Evolutionary conservation across 2,329 filamentous ascomycete genomes (phyloP).

Genomic region (Tolypocladium sp.): DNA sequence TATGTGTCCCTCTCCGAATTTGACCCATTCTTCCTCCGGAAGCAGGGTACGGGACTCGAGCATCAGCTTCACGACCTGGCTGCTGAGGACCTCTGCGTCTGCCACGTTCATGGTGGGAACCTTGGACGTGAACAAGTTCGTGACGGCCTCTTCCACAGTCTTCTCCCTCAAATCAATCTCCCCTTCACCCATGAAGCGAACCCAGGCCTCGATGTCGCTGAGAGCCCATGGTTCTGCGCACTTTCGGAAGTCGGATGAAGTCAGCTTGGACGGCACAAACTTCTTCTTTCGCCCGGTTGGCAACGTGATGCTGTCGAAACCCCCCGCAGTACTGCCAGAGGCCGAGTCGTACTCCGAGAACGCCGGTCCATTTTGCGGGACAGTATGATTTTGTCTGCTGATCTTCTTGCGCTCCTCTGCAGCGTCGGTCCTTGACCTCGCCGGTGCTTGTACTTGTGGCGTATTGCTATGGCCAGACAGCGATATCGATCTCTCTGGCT

Average conservation of each 20-base stretch:
- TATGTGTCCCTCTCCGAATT: constrained; percentile 71
- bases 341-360: constrained; percentile 50
- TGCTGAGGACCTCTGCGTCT: constrained; percentile 81
- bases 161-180: constrained; percentile 81
- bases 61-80: constrained; percentile 72
- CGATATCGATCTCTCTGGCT: constrained; percentile 67
- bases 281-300: constrained; percentile 71
- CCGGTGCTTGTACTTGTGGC: constrained; percentile 70
- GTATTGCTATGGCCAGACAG: constrained; percentile 73
- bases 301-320: constrained; percentile 77
- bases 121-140: constrained; percentile 85
- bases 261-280: constrained; percentile 80
- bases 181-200: constrained; percentile 81
- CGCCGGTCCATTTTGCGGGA: constrained; percentile 40
- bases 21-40: constrained; percentile 95
- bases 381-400: constrained; percentile 40
- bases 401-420: constrained; percentile 56
- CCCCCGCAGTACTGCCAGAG: constrained; percentile 41
- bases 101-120: constrained; percentile 98
- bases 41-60: constrained; percentile 67
- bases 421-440: constrained; percentile 88
- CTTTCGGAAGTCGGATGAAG: constrained; percentile 68
- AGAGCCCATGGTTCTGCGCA: constrained; percentile 90
- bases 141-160: constrained; percentile 76
- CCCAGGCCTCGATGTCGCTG: constrained; percentile 78